phyloP scores from a whole-genome alignment of 2,329 filamentous ascomycete genomes.

The Ilyonectria sp. region DNA sequence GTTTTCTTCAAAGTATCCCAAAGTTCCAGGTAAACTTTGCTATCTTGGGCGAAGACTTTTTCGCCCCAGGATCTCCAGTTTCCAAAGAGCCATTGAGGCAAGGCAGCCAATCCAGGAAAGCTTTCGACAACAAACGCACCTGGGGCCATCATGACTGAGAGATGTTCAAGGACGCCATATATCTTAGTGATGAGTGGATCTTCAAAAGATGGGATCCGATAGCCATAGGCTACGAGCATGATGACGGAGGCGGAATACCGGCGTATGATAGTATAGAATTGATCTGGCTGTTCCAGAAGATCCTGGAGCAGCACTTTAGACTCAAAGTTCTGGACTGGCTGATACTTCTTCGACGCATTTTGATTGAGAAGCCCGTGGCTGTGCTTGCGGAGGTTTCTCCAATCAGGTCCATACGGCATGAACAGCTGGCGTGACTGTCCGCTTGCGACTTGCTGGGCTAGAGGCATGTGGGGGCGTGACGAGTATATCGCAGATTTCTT shows the following conservation, averaged over 20 bases:
- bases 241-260: slow-evolving; percentile 41
- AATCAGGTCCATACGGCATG: slow-evolving; percentile 32
- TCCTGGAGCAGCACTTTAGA: slow-evolving; percentile 34
- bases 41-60: slow-evolving; percentile 34
- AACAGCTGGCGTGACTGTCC: slow-evolving; percentile 31
- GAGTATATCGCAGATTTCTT: slow-evolving; percentile 35
- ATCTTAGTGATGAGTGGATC: slow-evolving; percentile 39
- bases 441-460: slow-evolving; percentile 30
- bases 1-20: slow-evolving; percentile 32
- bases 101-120: slow-evolving; percentile 15
- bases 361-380: slow-evolving; percentile 34
- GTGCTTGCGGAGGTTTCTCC: slow-evolving; percentile 31
- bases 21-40: slow-evolving; percentile 35
- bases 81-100: slow-evolving; percentile 27
- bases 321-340: slow-evolving; percentile 40
- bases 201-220: slow-evolving; percentile 36
- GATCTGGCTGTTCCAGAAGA: slow-evolving; percentile 22
- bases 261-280: slow-evolving; percentile 40
- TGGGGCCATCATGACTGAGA: slow-evolving; percentile 28
- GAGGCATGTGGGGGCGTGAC: slow-evolving; percentile 26
- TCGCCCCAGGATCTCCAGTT: slow-evolving; percentile 33
- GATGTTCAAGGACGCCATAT: slow-evolving; percentile 34
- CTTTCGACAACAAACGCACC: slow-evolving; percentile 33
- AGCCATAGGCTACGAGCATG: slow-evolving; percentile 39
- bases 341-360: slow-evolving; percentile 32